A percentile compares a stretch with the other conserved stretches of the same genome.
These are phyloP conservation scores for Arctium minus DNA, from an alignment of 129 eudicot species.

Conservation along the genomic window DNA sequence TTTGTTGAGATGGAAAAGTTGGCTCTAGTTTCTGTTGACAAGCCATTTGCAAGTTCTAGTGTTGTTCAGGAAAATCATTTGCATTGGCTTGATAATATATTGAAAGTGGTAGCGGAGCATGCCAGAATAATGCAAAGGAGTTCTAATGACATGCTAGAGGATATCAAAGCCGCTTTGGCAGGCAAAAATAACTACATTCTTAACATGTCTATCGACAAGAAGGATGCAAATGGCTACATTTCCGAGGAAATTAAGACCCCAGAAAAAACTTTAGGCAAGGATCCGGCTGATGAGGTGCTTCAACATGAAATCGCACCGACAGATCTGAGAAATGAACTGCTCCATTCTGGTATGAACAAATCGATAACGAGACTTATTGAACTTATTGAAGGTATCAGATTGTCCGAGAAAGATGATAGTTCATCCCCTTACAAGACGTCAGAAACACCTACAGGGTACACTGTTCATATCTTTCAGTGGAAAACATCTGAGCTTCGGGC, in stretches of 20 bases:
- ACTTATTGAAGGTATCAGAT: conserved; percentile 59
- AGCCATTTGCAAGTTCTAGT: conserved; percentile 31
- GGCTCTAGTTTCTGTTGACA: conserved; percentile 54
- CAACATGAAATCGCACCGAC: not conserved
- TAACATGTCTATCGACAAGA: conserved; percentile 2
- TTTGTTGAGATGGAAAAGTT: conserved; percentile 91
- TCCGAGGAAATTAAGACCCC: not conserved
- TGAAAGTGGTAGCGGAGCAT: conserved; percentile 31
- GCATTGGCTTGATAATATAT: conserved; percentile 32
- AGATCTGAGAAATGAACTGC: conserved; percentile 9
- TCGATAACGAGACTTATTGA: conserved; percentile 55
- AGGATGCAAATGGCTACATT: conserved; percentile 14
- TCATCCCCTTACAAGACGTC: conserved; percentile 27
- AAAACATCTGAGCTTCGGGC: conserved; percentile 63
- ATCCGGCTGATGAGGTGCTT: conserved; percentile 6
- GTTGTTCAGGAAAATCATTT: conserved; percentile 17
- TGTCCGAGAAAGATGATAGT: conserved; percentile 28
- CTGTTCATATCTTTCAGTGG: conserved; percentile 80
- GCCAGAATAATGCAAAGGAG: conserved; percentile 21
- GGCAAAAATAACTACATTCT: conserved; percentile 2
- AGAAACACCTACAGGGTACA: conserved; percentile 46
- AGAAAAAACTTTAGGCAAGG: not conserved
- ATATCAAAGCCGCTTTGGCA: conserved; percentile 37
- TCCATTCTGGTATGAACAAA: conserved; percentile 27
- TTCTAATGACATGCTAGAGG: conserved; percentile 36